Evolutionary conservation across 2,329 filamentous ascomycete species (phyloP), one percentile per base, ranked within the genome.

Genomic region (Aureobasidium vineae): DNA sequence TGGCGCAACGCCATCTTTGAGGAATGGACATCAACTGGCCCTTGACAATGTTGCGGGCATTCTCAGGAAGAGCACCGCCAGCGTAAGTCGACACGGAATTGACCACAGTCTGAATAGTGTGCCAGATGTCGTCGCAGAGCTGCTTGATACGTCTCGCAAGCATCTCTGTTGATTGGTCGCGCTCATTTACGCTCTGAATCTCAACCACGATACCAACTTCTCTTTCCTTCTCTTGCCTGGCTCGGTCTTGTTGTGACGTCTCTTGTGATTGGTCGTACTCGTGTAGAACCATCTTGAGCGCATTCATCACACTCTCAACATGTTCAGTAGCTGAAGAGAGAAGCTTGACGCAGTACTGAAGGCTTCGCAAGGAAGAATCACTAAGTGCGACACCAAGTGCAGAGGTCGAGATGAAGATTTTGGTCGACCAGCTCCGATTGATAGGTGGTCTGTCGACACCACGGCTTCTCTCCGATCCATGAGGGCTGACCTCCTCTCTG

Each of bases 301-400:
- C 88, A 19, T 84, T 81, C 69, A 97, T 90, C 0, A 92, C 85
- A 56, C 87, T 87, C 54, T 88, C 87, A 66, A 98, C 87, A 74
- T 92, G 90, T 7, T 86, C 87, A 68, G 96, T 96, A 1, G 91
- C 91, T 84, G 88, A 90, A 31, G 88, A 85, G 54, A 98, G 81
- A 83, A 92, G 90, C 28, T 85, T 84, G 1, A 98, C 80, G 70
- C 93, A 97, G 72, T 92, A 94, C 72, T 91, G 92, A 49, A 99
- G 80, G 68, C 90, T 95, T 61, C 88, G 86, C 10, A 97, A 80
- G 26, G 91, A 96, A 73, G 95, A 90, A 21, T 96, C 90, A 72
- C 90, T 96, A 84, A 99, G 92, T 0, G 95, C 92, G 19, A 96
- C 89, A 69, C 92, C 92, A 0, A 98, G 84, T 0, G 92, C 94